Evolutionary conservation across 2,329 filamentous ascomycete species (phyloP).

Genomic region (Curvularia eragrostidis): DNA sequence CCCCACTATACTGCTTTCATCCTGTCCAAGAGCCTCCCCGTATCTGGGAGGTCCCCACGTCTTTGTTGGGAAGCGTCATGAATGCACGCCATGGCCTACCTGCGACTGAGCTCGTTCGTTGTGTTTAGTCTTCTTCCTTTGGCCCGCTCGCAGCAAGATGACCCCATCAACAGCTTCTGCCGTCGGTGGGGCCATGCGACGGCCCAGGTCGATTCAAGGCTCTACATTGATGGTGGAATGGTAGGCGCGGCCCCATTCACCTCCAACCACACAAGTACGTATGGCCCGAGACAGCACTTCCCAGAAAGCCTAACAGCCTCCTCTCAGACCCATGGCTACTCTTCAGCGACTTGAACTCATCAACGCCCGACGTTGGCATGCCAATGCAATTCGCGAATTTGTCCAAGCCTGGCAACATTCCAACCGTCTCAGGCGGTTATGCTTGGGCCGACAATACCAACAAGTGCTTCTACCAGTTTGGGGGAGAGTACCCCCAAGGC

Average conservation of each 20-base stretch:
- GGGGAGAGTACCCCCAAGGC: constrained; percentile 59
- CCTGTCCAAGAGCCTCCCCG: constrained; percentile 14
- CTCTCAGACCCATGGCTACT: constrained; percentile 60
- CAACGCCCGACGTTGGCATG: constrained; percentile 48
- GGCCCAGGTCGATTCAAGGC: constrained; percentile 63
- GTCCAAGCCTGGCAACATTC: constrained; percentile 65
- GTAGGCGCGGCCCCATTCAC: constrained; percentile 45
- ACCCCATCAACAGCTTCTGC: constrained; percentile 62
- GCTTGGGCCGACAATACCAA: constrained; percentile 69
- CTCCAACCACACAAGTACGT: constrained; percentile 61
- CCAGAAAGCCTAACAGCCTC: constrained; percentile 18
- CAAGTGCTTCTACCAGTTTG: constrained; percentile 68
- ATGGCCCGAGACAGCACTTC: not conserved
- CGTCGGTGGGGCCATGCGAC: constrained; percentile 64
- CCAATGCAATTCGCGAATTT: constrained; percentile 64
- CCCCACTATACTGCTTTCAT: constrained; percentile 21
- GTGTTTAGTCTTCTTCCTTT: constrained; percentile 35
- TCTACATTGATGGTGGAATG: constrained; percentile 65
- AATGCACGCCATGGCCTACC: constrained; percentile 42
- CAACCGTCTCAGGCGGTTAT: constrained; percentile 56
- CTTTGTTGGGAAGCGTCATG: constrained; percentile 29
- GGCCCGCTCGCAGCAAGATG: constrained; percentile 51
- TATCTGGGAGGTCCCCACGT: constrained; percentile 25
- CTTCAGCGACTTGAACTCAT: constrained; percentile 63
- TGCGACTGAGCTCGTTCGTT: constrained; percentile 36